phyloP scores from a whole-genome alignment of 2,329 filamentous ascomycete species.

The Alternaria dauci region DNA sequence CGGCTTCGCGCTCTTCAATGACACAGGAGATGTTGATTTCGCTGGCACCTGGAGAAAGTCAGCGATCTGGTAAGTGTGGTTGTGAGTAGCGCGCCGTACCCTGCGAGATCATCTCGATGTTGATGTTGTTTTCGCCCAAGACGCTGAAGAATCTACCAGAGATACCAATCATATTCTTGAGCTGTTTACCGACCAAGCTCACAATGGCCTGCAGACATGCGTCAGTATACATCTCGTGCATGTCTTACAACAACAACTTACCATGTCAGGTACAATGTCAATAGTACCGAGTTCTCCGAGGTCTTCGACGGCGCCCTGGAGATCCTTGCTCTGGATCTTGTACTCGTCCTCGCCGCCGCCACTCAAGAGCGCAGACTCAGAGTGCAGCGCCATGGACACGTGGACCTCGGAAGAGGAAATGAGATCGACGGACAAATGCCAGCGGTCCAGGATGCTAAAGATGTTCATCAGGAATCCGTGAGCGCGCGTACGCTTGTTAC shows the following conservation, averaged over 20 bases:
- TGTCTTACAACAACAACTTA: too few species aligned
- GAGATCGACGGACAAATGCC: conserved; percentile 89
- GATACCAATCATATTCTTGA: conserved; percentile 96
- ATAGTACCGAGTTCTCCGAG: conserved; percentile 85
- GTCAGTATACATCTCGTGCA: too few species aligned
- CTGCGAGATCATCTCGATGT: conserved; percentile 99
- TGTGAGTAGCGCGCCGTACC: conserved; percentile 62
- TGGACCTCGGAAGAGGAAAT: conserved; percentile 98
- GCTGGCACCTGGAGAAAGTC: conserved; percentile 74
- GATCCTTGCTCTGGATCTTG: conserved; percentile 57
- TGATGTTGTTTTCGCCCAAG: conserved; percentile 90
- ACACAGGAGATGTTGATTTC: conserved; percentile 99
- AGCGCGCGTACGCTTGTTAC: conserved; percentile 93
- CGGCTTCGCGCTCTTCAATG: conserved; percentile 88
- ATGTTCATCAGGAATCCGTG: conserved; percentile 96
- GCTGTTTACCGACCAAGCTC: conserved; percentile 90
- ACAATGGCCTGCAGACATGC: conserved; percentile 70
- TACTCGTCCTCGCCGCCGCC: conserved; percentile 58
- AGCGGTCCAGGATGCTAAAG: conserved; percentile 87
- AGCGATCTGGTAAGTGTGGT: background rate
- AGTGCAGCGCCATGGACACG: conserved; percentile 95
- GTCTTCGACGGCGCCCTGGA: conserved; percentile 68
- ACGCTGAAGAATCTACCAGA: conserved; percentile 95
- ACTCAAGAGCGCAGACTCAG: conserved; percentile 67
- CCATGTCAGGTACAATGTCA: conserved; percentile 86